These are phyloP conservation scores for Perkinsus marinus DNA, from an alignment of 169 alveolate genomes.

Conservation along the genomic window DNA sequence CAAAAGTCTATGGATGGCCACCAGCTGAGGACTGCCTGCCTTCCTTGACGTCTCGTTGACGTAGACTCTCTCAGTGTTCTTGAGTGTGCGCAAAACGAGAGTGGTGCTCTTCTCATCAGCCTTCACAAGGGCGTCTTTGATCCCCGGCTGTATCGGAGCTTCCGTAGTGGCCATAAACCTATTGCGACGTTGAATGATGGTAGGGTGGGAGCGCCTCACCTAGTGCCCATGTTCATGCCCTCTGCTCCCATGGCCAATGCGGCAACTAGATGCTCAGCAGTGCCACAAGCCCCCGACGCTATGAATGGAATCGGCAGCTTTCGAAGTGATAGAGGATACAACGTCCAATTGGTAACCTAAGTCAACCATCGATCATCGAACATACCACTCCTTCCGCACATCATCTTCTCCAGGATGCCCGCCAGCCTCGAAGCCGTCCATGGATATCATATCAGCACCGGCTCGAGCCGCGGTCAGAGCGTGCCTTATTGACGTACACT, in stretches of 20 bases:
- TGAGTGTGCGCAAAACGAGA: background rate
- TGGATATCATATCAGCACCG: background rate
- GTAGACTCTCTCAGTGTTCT: background rate
- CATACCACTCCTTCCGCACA: background rate
- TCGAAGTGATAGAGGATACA: background rate
- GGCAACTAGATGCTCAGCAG: background rate
- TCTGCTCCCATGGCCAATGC: background rate
- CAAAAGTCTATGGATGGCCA: background rate
- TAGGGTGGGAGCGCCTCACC: background rate
- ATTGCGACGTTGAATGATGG: background rate
- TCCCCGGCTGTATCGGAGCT: background rate
- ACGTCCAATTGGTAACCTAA: conserved; percentile 1
- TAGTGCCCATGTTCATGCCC: conserved; percentile 6
- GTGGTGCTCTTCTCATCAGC: background rate
- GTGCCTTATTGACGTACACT: background rate
- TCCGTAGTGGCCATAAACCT: background rate
- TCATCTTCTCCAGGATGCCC: conserved; percentile 4
- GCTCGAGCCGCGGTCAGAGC: background rate
- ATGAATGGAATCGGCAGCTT: background rate
- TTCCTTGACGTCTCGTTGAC: background rate
- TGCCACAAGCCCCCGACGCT: conserved; percentile 1
- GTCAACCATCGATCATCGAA: background rate
- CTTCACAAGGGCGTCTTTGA: background rate
- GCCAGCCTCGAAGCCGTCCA: conserved; percentile 6
- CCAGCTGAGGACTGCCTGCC: background rate